Evolutionary conservation across 148 eudicot genomes (phyloP).

Genomic region (Diospyros lotus): DNA sequence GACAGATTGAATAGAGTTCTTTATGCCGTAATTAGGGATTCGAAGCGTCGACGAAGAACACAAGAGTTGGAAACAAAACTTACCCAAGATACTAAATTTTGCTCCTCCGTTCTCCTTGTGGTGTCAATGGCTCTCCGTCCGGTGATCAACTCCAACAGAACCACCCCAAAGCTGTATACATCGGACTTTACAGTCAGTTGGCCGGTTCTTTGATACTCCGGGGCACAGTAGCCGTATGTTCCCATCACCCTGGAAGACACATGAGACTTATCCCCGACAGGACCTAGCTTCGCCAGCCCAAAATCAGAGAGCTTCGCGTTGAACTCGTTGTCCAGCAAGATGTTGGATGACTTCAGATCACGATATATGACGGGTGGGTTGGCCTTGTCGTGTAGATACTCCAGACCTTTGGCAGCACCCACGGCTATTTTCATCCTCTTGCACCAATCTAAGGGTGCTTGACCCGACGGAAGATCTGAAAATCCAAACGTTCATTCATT

Average conservation of each 20-base stretch:
- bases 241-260: conserved; percentile 56
- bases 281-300: conserved; percentile 60
- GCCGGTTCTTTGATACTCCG: conserved; percentile 55
- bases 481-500: neutral
- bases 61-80: conserved; percentile 2
- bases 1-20: too few relatives aligned
- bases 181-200: conserved; percentile 50
- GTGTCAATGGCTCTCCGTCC: conserved; percentile 55
- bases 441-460: conserved; percentile 37
- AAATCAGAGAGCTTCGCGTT: conserved; percentile 65
- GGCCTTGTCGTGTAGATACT: conserved; percentile 51
- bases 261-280: conserved; percentile 39
- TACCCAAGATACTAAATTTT: conserved; percentile 57
- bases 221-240: conserved; percentile 56
- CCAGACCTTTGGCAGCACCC: conserved; percentile 51
- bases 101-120: conserved; percentile 29
- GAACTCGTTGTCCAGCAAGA: conserved; percentile 44
- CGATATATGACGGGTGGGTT: conserved; percentile 60
- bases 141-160: conserved; percentile 52
- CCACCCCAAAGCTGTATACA: conserved; percentile 67
- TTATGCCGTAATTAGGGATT: too few relatives aligned
- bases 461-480: conserved; percentile 32
- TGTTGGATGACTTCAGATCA: conserved; percentile 53
- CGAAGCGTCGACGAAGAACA: too few relatives aligned
- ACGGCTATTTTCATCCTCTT: conserved; percentile 56